These are phyloP conservation scores for Pichia kluyveri DNA, from an alignment of 805 yeast genomes.

Conservation along the genomic window DNA sequence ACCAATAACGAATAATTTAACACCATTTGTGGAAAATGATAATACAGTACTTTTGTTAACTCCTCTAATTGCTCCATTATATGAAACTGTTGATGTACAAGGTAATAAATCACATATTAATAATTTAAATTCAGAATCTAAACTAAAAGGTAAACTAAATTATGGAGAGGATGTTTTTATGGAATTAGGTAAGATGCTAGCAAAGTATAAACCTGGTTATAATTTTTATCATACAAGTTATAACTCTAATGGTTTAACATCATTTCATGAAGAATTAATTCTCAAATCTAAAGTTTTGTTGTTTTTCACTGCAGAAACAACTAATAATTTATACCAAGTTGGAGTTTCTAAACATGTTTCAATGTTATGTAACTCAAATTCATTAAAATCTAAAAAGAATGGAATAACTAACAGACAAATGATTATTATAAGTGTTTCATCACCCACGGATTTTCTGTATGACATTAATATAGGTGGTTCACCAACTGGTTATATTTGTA, in stretches of 20 bases:
- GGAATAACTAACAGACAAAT: conserved; percentile 39
- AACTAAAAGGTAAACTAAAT: neutral
- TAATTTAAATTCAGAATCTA: neutral
- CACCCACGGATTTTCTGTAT: conserved; percentile 34
- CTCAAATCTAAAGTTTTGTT: conserved; percentile 42
- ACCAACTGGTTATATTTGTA: conserved; percentile 48
- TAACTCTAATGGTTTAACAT: conserved; percentile 48
- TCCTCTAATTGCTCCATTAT: conserved; percentile 27
- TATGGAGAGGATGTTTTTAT: conserved; percentile 45
- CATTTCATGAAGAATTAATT: conserved; percentile 45
- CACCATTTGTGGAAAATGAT: conserved; percentile 13
- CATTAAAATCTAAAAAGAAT: conserved; percentile 13
- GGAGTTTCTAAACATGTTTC: conserved; percentile 53
- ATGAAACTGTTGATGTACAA: conserved; percentile 10
- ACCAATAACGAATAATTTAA: conserved; percentile 38
- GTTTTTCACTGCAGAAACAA: conserved; percentile 49
- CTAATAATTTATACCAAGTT: conserved; percentile 52
- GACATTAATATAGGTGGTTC: conserved; percentile 46
- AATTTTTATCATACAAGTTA: conserved; percentile 51
- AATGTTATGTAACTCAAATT: conserved; percentile 37
- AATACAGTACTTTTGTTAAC: conserved; percentile 24
- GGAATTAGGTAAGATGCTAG: conserved; percentile 39
- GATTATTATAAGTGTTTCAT: conserved; percentile 49
- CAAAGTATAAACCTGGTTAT: conserved; percentile 31
- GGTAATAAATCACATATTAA: conserved; percentile 8